Evolutionary conservation across 208 protist genomes (phyloP), one percentile per base, ranked within the genome.

Genomic region (Histomonas meleagridis): DNA sequence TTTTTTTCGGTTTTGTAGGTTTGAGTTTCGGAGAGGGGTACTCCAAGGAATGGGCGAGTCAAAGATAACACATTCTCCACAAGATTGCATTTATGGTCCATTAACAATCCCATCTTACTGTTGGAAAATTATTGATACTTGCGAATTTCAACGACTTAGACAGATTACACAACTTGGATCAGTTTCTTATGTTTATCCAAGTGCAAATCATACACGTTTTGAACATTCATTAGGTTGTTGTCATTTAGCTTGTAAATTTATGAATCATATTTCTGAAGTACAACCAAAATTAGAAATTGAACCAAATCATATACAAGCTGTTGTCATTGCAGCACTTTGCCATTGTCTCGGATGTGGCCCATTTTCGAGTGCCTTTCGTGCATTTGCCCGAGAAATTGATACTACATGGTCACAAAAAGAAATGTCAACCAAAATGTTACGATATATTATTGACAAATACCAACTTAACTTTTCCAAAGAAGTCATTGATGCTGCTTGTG

Each of bases 281-380:
- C 70, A 79, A 35, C 70, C 70, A 79, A 40, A 79, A 40, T 49
- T 79, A 51, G 49, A 79, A 46, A 79, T 79, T 79, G n/a, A 46
- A 23, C 40, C 46, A 28, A 79, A 79, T n/a, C 40, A 79, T 35
- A 35, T 49, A 49, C n/a, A 79, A 79, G 70, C 70, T n/a, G 70
- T 79, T 51, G 28, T 79, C 49, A 79, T 79, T 49, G 70, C 70
- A 49, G 70, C 70, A 10, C 40, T 79, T 26, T 79, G 70, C 21
- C 70, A 79, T 43, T 32, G 49, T 28, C 40, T 79, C 10, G 70
- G 70, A 23, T 40, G 49, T 4, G 70, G 70, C 28, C 70, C 70
- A n/a, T 79, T 46, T 35, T 46, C n/a, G 4, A n/a, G 49, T 49
- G 70, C n/a, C n/a, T 79, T 79, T 43, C 40, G 49, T n/a, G 38